Conservation (phyloP, 441 rosid species). For the Aquilaria agallochum region DNA sequence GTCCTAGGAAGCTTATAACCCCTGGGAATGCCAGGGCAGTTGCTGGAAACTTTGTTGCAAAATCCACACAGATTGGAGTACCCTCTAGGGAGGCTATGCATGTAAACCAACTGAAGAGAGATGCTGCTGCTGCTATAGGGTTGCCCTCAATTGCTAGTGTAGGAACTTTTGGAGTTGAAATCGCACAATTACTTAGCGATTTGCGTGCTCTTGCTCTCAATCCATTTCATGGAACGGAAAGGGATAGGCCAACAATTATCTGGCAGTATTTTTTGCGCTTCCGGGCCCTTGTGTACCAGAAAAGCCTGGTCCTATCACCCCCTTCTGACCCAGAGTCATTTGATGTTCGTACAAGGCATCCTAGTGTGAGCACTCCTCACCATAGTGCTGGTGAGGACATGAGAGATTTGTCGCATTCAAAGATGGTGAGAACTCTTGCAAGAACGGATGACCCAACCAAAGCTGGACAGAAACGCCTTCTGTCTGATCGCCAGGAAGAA, state of each 20-base stretch:
- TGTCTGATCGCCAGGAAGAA: conserved; percentile 83
- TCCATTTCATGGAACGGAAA: conserved; percentile 58
- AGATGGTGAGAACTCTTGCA: conserved; percentile 34
- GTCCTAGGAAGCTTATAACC: conserved; percentile 36
- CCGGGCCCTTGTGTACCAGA: conserved; percentile 68
- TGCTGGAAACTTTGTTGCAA: conserved; percentile 23
- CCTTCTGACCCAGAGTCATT: conserved; percentile 32
- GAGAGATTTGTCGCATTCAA: conserved; percentile 35
- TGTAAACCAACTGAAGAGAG: conserved; percentile 33
- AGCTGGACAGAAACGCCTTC: conserved; percentile 67
- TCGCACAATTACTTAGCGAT: conserved; percentile 54
- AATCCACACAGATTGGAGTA: conserved; percentile 29
- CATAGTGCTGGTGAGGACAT: conserved; percentile 21
- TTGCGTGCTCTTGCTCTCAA: conserved; percentile 71
- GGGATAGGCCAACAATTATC: conserved; percentile 37
- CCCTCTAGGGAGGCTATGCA: conserved; percentile 27
- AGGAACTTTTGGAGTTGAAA: conserved; percentile 35
- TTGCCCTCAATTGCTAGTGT: conserved; percentile 15
- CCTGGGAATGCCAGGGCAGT: conserved; percentile 34
- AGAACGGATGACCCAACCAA: conserved; percentile 60
- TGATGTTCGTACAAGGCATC: conserved; percentile 26
- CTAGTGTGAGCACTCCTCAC: conserved; percentile 24
- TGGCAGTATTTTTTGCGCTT: conserved; percentile 60
- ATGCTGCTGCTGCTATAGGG: conserved; percentile 23
- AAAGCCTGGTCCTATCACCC: conserved; percentile 58